These are phyloP conservation scores for Globisporangium iwayamae DNA, from an alignment of 352 stramenopile species.

Conservation along the genomic window DNA sequence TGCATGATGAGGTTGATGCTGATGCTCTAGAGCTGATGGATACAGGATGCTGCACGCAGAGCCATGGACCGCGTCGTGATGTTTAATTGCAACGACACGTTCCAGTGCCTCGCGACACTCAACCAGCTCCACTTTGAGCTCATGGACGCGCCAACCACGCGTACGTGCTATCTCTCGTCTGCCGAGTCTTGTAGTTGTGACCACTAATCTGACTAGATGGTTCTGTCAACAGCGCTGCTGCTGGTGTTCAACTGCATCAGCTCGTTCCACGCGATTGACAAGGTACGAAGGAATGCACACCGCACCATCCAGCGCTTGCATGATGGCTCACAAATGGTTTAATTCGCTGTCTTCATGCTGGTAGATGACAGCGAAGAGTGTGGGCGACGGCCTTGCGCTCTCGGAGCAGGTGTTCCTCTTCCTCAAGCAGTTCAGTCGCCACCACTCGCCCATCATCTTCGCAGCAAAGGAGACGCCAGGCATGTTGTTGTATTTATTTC, in stretches of 20 bases:
- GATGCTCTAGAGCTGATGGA: neutral
- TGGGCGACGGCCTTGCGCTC: slow-evolving; percentile 49
- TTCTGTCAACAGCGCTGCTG: slow-evolving; percentile 33
- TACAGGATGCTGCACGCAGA: slow-evolving; percentile 13
- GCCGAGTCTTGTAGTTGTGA: neutral
- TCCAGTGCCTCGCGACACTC: slow-evolving; percentile 71
- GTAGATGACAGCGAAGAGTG: slow-evolving; percentile 52
- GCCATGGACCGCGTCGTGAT: slow-evolving; percentile 32
- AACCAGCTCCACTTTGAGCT: slow-evolving; percentile 71
- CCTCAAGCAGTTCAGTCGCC: slow-evolving; percentile 62
- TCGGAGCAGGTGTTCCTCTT: slow-evolving; percentile 61
- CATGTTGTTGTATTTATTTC: too few species aligned
- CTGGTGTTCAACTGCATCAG: slow-evolving; percentile 59
- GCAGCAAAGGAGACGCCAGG: slow-evolving; percentile 34
- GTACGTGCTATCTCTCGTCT: slow-evolving; percentile 21
- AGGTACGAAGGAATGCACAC: slow-evolving; percentile 18
- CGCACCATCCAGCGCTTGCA: neutral
- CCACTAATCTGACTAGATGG: neutral
- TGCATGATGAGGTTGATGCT: neutral
- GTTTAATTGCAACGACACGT: slow-evolving; percentile 58
- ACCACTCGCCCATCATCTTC: slow-evolving; percentile 71
- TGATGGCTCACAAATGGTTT: neutral
- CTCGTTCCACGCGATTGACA: slow-evolving; percentile 70
- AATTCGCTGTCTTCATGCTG: neutral
- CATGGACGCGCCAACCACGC: slow-evolving; percentile 35